phyloP scores from a whole-genome alignment of 345 rosid genomes.

The Toxicodendron radicans region DNA sequence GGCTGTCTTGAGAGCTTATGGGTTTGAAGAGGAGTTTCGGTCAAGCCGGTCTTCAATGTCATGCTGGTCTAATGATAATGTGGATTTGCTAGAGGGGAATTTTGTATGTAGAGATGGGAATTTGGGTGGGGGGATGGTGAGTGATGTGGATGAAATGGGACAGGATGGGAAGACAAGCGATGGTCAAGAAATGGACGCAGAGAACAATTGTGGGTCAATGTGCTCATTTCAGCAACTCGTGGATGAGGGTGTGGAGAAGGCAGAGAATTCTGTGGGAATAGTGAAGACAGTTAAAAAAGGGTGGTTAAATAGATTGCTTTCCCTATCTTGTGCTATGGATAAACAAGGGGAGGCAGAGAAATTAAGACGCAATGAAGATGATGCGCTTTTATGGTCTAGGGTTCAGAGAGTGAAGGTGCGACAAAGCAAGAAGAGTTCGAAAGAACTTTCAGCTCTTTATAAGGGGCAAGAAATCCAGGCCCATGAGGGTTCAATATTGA shows the following conservation, averaged over 20 bases:
- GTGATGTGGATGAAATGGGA: conserved; percentile 29
- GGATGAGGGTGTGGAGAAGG: conserved; percentile 31
- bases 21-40: conserved; percentile 47
- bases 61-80: conserved; percentile 36
- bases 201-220: conserved; percentile 21
- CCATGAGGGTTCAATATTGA: conserved; percentile 65
- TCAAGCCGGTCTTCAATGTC: conserved; percentile 48
- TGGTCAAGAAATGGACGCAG: conserved; percentile 23
- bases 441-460: conserved; percentile 75
- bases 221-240: conserved; percentile 26
- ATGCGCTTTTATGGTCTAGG: conserved; percentile 29
- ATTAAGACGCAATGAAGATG: conserved; percentile 34
- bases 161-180: conserved; percentile 21
- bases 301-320: conserved; percentile 64
- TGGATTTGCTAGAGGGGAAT: conserved; percentile 28
- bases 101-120: conserved; percentile 39
- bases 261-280: conserved; percentile 23
- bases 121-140: conserved; percentile 28
- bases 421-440: conserved; percentile 50
- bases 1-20: conserved; percentile 48
- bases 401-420: conserved; percentile 69
- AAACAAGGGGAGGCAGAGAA: conserved; percentile 37
- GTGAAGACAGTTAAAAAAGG: conserved; percentile 47
- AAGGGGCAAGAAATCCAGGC: conserved; percentile 76
- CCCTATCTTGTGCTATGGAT: conserved; percentile 55